Evolutionary conservation across 192 early-diverging fungal species (phyloP).

Genomic region (Podila epicladia): DNA sequence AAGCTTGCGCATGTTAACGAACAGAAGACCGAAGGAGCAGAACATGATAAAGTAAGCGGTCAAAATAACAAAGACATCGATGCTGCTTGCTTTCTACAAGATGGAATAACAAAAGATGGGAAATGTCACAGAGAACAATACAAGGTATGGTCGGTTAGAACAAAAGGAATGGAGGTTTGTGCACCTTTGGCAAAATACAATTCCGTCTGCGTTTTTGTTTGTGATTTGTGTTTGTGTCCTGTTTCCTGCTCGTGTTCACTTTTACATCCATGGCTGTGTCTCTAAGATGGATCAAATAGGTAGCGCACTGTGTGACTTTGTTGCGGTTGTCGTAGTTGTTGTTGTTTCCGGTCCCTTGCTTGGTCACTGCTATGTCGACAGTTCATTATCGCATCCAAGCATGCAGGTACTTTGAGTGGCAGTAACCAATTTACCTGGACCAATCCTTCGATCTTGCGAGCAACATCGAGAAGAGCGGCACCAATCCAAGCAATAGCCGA

Average conservation of each 20-base stretch:
- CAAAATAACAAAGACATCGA: slow-evolving; percentile 83
- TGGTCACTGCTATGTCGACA: too few species aligned
- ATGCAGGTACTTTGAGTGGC: neutral
- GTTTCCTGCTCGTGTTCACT: too few species aligned
- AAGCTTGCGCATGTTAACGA: slow-evolving; percentile 85
- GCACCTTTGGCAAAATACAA: neutral
- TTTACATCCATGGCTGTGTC: too few species aligned
- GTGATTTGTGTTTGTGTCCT: too few species aligned
- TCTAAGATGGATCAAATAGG: too few species aligned
- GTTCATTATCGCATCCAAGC: too few species aligned
- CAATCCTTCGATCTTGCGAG: slow-evolving; percentile 69
- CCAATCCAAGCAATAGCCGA: slow-evolving; percentile 63
- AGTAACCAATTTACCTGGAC: slow-evolving; percentile 53
- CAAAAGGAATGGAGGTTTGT: neutral
- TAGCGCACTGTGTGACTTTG: neutral
- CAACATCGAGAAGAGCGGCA: slow-evolving; percentile 62
- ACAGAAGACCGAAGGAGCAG: slow-evolving; percentile 81
- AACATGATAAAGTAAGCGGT: slow-evolving; percentile 86
- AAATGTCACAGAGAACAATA: neutral
- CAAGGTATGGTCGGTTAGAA: neutral
- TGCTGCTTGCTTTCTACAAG: slow-evolving; percentile 68
- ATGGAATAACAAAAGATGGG: neutral
- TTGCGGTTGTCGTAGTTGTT: neutral
- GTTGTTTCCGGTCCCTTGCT: too few species aligned
- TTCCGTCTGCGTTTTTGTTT: too few species aligned